A percentile compares a stretch with the other conserved stretches of the same genome.
Evolutionary conservation across 202 grass and related monocot species (phyloP).

Genomic region (Hordeum pubiflorum): DNA sequence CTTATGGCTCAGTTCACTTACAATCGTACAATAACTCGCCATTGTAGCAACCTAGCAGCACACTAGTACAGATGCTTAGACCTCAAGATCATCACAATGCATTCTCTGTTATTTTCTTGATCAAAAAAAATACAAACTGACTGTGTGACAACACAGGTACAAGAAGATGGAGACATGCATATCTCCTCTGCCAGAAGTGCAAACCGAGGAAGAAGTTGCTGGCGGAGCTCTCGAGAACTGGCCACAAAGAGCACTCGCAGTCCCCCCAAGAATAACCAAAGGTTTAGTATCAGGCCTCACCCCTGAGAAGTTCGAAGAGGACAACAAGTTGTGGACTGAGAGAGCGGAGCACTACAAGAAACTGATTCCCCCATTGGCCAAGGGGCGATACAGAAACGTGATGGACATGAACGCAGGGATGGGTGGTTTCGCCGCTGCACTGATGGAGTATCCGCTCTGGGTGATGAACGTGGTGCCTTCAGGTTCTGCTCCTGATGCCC

Average conservation of each 20-base stretch:
- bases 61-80: not conserved
- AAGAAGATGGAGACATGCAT: constrained; percentile 84
- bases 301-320: constrained; percentile 46
- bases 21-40: not conserved
- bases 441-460: constrained; percentile 67
- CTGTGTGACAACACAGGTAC: constrained; percentile 28
- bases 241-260: constrained; percentile 52
- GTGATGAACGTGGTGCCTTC: constrained; percentile 74
- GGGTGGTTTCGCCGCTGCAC: constrained; percentile 34
- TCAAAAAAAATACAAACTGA: not conserved
- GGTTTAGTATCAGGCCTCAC: constrained; percentile 50
- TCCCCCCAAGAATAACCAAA: constrained; percentile 18
- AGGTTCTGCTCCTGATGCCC: constrained; percentile 32
- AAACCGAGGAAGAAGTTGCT: constrained; percentile 39
- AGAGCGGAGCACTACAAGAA: constrained; percentile 58
- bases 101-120: not conserved
- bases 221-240: constrained; percentile 64
- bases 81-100: too few relatives aligned
- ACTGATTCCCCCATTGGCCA: constrained; percentile 25
- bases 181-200: constrained; percentile 63
- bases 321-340: constrained; percentile 48
- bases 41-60: not conserved
- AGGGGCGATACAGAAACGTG: not conserved
- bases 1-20: not conserved
- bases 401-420: not conserved